Conservation (phyloP, 768 basidiomycete genomes). For the Suillus placidus region DNA sequence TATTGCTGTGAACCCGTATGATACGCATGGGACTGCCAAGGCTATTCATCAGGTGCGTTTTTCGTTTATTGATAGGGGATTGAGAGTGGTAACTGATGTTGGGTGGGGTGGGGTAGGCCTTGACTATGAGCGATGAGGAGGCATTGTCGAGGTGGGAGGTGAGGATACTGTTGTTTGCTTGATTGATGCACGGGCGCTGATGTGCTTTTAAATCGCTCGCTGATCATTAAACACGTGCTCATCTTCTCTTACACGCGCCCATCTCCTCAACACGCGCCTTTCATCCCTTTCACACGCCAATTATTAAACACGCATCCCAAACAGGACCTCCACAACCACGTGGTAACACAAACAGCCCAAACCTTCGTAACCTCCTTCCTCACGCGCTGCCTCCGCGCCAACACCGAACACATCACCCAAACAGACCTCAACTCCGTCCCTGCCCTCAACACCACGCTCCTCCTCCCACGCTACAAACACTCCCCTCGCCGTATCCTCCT, state of each 20-base stretch:
- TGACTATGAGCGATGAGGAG: conserved; percentile 79
- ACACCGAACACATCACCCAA: conserved; percentile 60
- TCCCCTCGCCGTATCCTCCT: conserved; percentile 67
- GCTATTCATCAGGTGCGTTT: conserved; percentile 61
- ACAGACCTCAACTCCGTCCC: conserved; percentile 39
- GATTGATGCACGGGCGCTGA: not conserved
- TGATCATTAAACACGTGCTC: not conserved
- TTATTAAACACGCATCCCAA: not conserved
- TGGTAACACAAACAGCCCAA: conserved; percentile 85
- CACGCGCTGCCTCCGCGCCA: conserved; percentile 69
- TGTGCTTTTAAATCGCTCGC: not conserved
- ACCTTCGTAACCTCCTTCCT: conserved; percentile 81
- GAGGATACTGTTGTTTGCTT: conserved; percentile 21
- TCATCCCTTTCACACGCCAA: not conserved
- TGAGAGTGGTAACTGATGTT: not conserved
- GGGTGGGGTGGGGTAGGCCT: conserved; percentile 42
- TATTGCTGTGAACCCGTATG: conserved; percentile 87
- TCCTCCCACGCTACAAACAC: conserved; percentile 71
- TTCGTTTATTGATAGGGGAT: not conserved
- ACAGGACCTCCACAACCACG: conserved; percentile 80
- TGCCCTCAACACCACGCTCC: conserved; percentile 44
- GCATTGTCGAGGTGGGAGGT: conserved; percentile 76
- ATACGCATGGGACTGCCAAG: conserved; percentile 78
- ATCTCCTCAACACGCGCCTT: not conserved
- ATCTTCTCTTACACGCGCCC: not conserved